Percentiles rank a stretch among this genome's conserved stretches.
phyloP scores from a whole-genome alignment of 2,329 filamentous ascomycete genomes.

The Colletotrichum ledebouriae region DNA sequence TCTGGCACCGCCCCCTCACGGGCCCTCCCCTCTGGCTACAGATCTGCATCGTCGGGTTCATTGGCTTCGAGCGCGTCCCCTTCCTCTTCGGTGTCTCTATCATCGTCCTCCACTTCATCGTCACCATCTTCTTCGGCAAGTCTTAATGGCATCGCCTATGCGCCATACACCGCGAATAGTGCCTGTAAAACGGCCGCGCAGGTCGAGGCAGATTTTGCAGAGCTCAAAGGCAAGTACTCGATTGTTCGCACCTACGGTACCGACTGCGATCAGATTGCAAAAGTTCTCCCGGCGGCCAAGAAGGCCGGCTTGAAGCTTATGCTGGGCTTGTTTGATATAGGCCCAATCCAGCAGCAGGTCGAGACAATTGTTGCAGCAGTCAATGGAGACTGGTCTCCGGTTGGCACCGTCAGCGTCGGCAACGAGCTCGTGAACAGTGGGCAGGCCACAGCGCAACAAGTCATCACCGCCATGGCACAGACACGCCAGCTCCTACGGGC shows the following conservation, averaged over 20 bases:
- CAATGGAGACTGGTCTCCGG: constrained; percentile 73
- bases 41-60: neutral
- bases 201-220: constrained; percentile 74
- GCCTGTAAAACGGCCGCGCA: constrained; percentile 76
- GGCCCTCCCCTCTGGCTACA: neutral
- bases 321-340: constrained; percentile 78
- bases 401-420: constrained; percentile 81
- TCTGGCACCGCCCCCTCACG: constrained; percentile 14
- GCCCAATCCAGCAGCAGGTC: constrained; percentile 68
- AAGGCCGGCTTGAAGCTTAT: constrained; percentile 78
- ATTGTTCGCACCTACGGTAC: constrained; percentile 83
- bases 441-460: constrained; percentile 62
- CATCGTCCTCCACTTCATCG: constrained; percentile 3
- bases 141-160: constrained; percentile 61
- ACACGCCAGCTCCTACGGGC: constrained; percentile 70
- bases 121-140: constrained; percentile 9
- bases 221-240: constrained; percentile 66
- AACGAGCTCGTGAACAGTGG: constrained; percentile 84
- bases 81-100: neutral
- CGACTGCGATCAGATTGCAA: constrained; percentile 80
- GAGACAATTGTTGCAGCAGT: constrained; percentile 71
- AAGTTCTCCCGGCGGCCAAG: constrained; percentile 73
- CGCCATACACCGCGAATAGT: constrained; percentile 64
- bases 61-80: constrained; percentile 4
- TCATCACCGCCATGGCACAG: constrained; percentile 69